phyloP scores from a whole-genome alignment of 257 asterid genomes.

The Dorcoceras hygrometricum region DNA sequence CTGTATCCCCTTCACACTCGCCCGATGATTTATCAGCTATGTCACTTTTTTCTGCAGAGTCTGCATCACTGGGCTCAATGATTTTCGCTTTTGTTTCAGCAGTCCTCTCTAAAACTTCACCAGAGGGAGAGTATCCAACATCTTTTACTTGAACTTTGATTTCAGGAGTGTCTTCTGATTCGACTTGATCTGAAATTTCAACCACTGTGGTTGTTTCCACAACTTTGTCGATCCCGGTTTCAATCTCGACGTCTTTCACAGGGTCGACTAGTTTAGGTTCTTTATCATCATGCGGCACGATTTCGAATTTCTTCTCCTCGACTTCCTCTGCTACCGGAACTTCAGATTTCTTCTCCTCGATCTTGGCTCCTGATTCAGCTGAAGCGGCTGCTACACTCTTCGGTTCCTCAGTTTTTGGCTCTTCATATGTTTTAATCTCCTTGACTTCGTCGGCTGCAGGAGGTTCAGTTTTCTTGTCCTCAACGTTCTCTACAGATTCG shows the following conservation, averaged over 20 bases:
- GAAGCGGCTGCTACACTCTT: constrained; percentile 24
- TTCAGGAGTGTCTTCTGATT: constrained; percentile 23
- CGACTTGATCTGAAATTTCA: constrained; percentile 25
- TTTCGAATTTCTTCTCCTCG: too few relatives aligned
- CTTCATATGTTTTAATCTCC: not conserved
- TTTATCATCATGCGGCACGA: too few relatives aligned
- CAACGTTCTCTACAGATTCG: not conserved
- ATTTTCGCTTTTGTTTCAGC: constrained; percentile 20
- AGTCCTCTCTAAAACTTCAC: constrained; percentile 18
- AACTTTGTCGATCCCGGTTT: constrained; percentile 25
- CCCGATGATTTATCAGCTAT: constrained; percentile 26
- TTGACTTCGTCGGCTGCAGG: not conserved
- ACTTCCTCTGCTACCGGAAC: constrained; percentile 14
- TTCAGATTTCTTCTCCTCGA: constrained; percentile 24
- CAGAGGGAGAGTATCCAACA: constrained; percentile 21
- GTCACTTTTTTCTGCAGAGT: constrained; percentile 28
- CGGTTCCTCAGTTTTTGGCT: constrained; percentile 26
- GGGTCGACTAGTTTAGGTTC: constrained; percentile 31
- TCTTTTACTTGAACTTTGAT: constrained; percentile 26
- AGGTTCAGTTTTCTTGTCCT: not conserved
- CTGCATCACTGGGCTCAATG: constrained; percentile 31
- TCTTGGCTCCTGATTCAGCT: constrained; percentile 31
- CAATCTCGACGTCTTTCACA: constrained; percentile 28
- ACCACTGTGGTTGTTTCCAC: constrained; percentile 23
- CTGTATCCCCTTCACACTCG: constrained; percentile 25